Evolutionary conservation across 1,139 yeast species (phyloP), one percentile per base, ranked within the genome.

Genomic region (Kodamaea sp.): DNA sequence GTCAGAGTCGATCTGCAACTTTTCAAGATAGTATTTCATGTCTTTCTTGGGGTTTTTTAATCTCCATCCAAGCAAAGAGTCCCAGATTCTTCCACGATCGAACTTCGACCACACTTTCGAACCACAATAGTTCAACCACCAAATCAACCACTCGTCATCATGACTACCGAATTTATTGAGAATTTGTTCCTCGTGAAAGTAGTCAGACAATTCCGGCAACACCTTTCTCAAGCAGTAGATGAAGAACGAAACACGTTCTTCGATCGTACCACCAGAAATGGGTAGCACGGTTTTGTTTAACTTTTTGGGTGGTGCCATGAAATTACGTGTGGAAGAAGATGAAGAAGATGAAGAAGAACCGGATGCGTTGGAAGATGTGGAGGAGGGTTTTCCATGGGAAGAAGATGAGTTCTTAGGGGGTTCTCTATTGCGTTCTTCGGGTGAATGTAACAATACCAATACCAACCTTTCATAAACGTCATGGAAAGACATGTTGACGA

Each of bases 101-200:
- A 73, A 72, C 42, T 83, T 73, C 34, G 90, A 83, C 78, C 95
- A 81, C 7, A 84, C 90, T 58, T 86, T 85, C 9, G 94, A 77
- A n/a, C 97, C 97, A 52, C 87, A 78, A 72, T 87, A 89, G 53
- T 89, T 87, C 44, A 89, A 67, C 97, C 97, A 90, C 95, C 96
- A 90, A 24, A 87, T 73, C 23, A 89, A 66, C 97, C 97, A 90
- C 52, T 85, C 94, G 48, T 86, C 94, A 48, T 87, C 90, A 36
- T 76, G 73, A 31, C 77, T 66, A 25, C 81, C 82, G 44, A 76
- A 67, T 29, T 80, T 74, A 37, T 77, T 70, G 34, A 85, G 61
- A 24, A 84, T 78, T 42, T 84, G 92, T 51, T 90, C 97, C 50
- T 88, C 96, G 29, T 79, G 83, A 46, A 90, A 78, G 44, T 80